Base-by-base conservation (phyloP, 2,329 filamentous ascomycete species). In the Beauveria varroae region DNA sequence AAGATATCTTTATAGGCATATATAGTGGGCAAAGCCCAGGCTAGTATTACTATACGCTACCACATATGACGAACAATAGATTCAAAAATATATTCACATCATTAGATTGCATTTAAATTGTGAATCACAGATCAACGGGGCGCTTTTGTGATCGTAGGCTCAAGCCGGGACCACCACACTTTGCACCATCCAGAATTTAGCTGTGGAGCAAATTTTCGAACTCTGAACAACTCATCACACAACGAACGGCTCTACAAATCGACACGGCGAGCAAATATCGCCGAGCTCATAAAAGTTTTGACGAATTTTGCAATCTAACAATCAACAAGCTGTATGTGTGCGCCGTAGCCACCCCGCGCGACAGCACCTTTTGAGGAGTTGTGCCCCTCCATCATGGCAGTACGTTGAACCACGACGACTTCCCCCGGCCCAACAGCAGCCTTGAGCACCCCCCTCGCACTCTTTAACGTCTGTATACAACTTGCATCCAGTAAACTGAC, bases 171-270 rank as follows among this genome's bases (percentile, higher is more conserved):
- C 55, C 55, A 26, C 43, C 26, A 54, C 18, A 10, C 14, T 16
- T 26, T 46, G 57, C 28, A 54, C 50, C 44, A 20, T 40, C 28
- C 43, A 26, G 30, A 40, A 47, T 41, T 60, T 41, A 20, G 28
- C 28, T 43, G 58, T 60, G 58, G 58, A 60, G 58, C 58, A 60
- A 60, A 60, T 28, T 60, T 60, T 60, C 14, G 43, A 60, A 9
- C 37, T 34, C 26, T 43, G 47, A 16, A 51, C 40, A 49, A 37
- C 14, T n/a, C n/a, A 37, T 49, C 50, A 54, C 50, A 55, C 58
- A 18, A 41, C 41, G 49, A 22, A 28, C 47, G 12, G 5, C 20
- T 24, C 12, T 20, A n/a, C 12, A 9, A 51, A 34, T 9, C 20
- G 16, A 51, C 16, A 16, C 1, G 20, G 16, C 44, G 16, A 49